Base-by-base conservation (phyloP, 192 early-diverging fungal genomes). In the Linnemannia schmuckeri region DNA sequence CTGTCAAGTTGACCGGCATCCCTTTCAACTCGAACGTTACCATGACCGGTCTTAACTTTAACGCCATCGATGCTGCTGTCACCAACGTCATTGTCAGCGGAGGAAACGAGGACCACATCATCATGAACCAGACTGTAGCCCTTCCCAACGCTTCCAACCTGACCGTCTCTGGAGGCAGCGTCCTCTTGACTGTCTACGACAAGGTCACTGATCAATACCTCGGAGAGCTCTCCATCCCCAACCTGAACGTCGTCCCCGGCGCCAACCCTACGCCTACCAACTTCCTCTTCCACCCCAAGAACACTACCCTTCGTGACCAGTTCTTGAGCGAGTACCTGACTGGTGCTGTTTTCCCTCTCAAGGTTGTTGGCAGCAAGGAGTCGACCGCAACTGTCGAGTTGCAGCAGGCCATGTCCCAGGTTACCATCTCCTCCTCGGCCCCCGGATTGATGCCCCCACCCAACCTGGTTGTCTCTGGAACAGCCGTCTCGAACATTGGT, bases 1-100 rank as follows among this genome's bases (percentile, higher is more conserved):
- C 76, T n/a, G 83, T 94, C 40, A 83, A 74, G 6, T 77, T 94
- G 54, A 66, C 87, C 27, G 91, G 90, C 13, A 90, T 94, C 33
- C 83, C 90, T 9, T 94, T 93, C 82, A 87, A 76, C 71, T 90
- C 91, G 13, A 82, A 87, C 44, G 89, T 92, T 18, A 61, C 75
- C 57, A 82, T 94, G 49, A 78, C 85, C 13, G 93, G 94, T 70
- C 86, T 94, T 69, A 88, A 91, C 72, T 90, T 90, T 46, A 87
- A 94, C 35, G 82, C 89, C 40, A 90, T 88, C 27, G 79, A 89
- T 40, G 89, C 90, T 33, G 85, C 89, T 24, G 76, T 88, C 17
- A 89, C 91, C 57, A 89, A 92, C 79, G 87, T 85, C 27, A 76
- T 94, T 47, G 90, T 93, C 55, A 82, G 66, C 30, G 91, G 88